Evolutionary conservation across 2,329 filamentous ascomycete genomes (phyloP).

Genomic region (Aureobasidium subglaciale): DNA sequence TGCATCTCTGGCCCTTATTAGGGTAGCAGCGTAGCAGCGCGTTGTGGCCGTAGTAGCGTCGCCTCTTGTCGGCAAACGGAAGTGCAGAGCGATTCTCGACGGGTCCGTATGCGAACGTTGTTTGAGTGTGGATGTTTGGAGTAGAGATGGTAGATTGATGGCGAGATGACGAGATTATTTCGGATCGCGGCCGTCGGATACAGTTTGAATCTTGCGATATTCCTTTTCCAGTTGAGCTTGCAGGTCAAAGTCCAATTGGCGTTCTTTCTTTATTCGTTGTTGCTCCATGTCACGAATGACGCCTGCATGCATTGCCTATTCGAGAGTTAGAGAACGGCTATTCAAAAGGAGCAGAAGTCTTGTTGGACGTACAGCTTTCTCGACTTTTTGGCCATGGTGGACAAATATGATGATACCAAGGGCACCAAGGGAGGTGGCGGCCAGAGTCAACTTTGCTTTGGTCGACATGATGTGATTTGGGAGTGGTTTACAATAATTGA

Average conservation of each 20-base stretch:
- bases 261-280: constrained; percentile 80
- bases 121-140: neutral
- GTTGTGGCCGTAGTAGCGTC: no score
- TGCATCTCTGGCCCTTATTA: no score
- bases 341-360: constrained; percentile 17
- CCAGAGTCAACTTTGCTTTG: constrained; percentile 78
- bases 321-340: neutral
- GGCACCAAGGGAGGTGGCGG: constrained; percentile 68
- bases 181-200: constrained; percentile 45
- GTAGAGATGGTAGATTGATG: neutral
- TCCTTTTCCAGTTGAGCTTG: constrained; percentile 79
- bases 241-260: constrained; percentile 90
- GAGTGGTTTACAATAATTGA: no score
- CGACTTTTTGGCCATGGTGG: constrained; percentile 78
- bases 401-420: constrained; percentile 74
- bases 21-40: no score
- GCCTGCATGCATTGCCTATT: constrained; percentile 86
- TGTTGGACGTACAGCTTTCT: constrained; percentile 61
- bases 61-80: no score
- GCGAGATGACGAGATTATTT: neutral
- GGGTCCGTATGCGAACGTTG: no score
- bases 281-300: constrained; percentile 94
- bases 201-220: constrained; percentile 81
- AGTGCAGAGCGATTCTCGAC: no score
- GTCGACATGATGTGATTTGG: constrained; percentile 64